A percentile compares a stretch with the other conserved stretches of the same genome.
phyloP scores from a whole-genome alignment of 352 stramenopile species.

The Globisporangium abappressorium region DNA sequence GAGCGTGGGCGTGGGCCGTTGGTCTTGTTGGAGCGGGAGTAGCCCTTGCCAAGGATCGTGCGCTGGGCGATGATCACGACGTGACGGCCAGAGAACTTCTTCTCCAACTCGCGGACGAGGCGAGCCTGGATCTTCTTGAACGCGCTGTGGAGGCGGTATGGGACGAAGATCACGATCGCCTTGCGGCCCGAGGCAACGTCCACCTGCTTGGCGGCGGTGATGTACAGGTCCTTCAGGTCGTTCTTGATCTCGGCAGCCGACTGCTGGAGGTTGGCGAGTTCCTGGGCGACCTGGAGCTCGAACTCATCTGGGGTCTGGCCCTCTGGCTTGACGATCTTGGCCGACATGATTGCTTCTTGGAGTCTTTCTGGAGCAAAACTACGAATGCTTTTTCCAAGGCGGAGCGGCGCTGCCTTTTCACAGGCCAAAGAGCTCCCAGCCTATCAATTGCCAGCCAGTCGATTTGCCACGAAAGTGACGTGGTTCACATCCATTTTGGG shows the following conservation, averaged over 20 bases:
- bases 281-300: slow-evolving; percentile 86
- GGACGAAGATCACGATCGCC: slow-evolving; percentile 99
- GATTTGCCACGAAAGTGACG: neutral
- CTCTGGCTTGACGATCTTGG: slow-evolving; percentile 87
- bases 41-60: slow-evolving; percentile 98
- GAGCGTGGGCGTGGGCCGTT: slow-evolving; percentile 94
- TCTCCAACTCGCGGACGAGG: slow-evolving; percentile 99
- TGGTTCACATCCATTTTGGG: neutral
- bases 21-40: slow-evolving; percentile 93
- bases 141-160: slow-evolving; percentile 95
- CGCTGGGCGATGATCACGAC: slow-evolving; percentile 99
- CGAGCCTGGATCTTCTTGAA: slow-evolving; percentile 99
- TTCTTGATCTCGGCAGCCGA: slow-evolving; percentile 97
- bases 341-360: slow-evolving; percentile 52
- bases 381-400: slow-evolving; percentile 16
- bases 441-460: slow-evolving; percentile 5
- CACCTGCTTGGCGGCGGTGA: slow-evolving; percentile 98
- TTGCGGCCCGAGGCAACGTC: slow-evolving; percentile 94
- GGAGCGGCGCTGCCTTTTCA: neutral
- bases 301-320: slow-evolving; percentile 86
- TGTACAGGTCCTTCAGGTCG: slow-evolving; percentile 98
- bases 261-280: slow-evolving; percentile 89
- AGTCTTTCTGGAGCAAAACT: slow-evolving; percentile 51
- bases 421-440: neutral
- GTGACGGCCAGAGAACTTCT: slow-evolving; percentile 99